A percentile compares a stretch with the other conserved stretches of the same genome.
Evolutionary conservation across 129 eudicot species (phyloP).

Genomic region (Logfia minima): DNA sequence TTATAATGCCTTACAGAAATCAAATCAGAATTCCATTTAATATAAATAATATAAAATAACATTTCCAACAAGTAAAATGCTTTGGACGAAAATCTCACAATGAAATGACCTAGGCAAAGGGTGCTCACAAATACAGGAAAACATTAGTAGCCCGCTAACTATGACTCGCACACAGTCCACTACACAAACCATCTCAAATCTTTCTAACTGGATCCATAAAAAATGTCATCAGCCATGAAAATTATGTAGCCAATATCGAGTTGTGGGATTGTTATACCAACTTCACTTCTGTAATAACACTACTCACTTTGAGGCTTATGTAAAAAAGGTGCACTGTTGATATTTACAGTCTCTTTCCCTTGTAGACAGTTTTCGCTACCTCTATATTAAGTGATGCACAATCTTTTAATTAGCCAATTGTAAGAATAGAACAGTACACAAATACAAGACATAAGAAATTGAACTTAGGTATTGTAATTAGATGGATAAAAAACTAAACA

Average conservation of each 20-base stretch:
- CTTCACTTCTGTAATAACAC: background rate
- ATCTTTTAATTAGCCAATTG: background rate
- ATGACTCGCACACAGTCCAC: background rate
- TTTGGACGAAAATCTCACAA: background rate
- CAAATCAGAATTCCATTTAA: background rate
- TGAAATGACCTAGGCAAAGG: background rate
- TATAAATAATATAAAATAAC: background rate
- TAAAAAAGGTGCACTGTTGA: background rate
- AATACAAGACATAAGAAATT: background rate
- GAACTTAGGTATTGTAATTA: background rate
- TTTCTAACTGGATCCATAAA: background rate
- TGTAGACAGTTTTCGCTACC: background rate
- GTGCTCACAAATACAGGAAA: background rate
- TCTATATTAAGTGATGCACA: background rate
- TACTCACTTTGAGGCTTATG: background rate
- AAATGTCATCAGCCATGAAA: background rate
- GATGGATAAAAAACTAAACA: background rate
- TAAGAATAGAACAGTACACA: background rate
- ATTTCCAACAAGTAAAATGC: background rate
- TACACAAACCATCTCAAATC: background rate
- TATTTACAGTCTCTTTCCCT: background rate
- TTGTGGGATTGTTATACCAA: background rate
- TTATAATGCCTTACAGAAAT: background rate
- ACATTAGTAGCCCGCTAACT: background rate
- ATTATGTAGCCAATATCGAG: background rate